A percentile compares a stretch with the other conserved stretches of the same genome.
Conservation (phyloP, 441 rosid genomes). For the Populus hybrid region DNA sequence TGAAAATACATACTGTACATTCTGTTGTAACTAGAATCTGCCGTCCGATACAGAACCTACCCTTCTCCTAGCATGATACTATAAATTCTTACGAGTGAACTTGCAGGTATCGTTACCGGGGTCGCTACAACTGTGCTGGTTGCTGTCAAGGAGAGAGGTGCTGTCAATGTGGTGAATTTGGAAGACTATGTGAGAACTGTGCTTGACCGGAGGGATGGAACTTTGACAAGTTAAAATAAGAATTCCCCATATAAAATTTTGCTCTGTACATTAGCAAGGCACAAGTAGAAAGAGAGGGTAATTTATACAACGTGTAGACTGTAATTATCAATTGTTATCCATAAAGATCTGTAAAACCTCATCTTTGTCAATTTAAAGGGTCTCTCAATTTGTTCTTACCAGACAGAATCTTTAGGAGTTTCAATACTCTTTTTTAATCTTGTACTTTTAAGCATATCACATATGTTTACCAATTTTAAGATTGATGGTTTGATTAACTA, state of each 20-base stretch:
- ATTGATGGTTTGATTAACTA: too few species aligned
- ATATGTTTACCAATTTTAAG: background rate
- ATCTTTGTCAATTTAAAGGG: background rate
- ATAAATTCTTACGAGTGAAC: background rate
- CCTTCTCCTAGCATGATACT: too few species aligned
- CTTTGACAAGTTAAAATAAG: background rate
- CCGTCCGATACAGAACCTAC: background rate
- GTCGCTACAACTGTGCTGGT: background rate
- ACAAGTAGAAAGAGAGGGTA: background rate
- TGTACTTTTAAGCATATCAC: background rate
- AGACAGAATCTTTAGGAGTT: background rate
- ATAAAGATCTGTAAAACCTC: background rate
- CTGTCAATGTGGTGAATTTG: conserved; percentile 10
- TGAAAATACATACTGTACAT: background rate
- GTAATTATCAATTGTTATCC: background rate
- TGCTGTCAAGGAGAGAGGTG: conserved; percentile 6
- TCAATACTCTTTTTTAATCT: background rate
- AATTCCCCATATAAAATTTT: background rate
- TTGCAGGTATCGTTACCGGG: conserved; percentile 5
- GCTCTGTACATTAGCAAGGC: background rate
- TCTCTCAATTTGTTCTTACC: background rate
- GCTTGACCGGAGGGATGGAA: background rate
- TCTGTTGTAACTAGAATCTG: background rate
- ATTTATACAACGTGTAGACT: background rate
- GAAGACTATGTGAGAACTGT: background rate